These are phyloP conservation scores for Aspergillus sp. DNA, from an alignment of 2,329 filamentous ascomycete species.

Conservation along the genomic window DNA sequence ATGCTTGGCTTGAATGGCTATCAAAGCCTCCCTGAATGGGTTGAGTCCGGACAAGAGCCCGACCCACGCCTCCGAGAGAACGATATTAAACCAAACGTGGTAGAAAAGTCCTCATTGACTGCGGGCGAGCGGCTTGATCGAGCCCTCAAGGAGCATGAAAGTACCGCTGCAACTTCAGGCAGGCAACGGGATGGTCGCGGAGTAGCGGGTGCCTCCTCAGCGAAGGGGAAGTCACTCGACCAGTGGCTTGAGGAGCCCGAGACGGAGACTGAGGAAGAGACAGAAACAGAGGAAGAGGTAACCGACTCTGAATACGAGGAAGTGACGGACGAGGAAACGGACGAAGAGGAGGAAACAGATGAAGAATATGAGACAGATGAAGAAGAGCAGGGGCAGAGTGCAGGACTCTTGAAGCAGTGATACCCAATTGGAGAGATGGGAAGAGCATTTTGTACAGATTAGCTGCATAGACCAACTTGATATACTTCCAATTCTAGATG, in stretches of 20 bases:
- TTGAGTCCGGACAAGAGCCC: conserved; percentile 76
- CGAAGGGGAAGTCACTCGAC: conserved; percentile 77
- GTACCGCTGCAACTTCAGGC: conserved; percentile 24
- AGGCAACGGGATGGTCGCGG: conserved; percentile 19
- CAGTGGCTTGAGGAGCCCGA: conserved; percentile 78
- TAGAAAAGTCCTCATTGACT: conserved; percentile 34
- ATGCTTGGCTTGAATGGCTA: conserved; percentile 77
- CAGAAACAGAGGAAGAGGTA: conserved; percentile 54
- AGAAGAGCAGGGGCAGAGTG: conserved; percentile 47
- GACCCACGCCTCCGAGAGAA: conserved; percentile 71
- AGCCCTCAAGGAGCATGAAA: conserved; percentile 47
- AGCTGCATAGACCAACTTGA: not conserved
- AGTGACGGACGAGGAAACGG: conserved; percentile 51
- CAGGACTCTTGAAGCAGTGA: conserved; percentile 4
- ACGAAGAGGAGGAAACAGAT: conserved; percentile 48
- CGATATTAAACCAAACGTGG: conserved; percentile 44
- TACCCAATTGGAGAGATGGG: not conserved
- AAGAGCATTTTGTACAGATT: not conserved
- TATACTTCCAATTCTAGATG: not conserved
- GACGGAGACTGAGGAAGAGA: conserved; percentile 55
- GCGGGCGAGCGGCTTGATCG: conserved; percentile 48
- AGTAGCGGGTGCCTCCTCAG: conserved; percentile 24
- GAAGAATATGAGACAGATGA: conserved; percentile 40
- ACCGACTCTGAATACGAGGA: conserved; percentile 56
- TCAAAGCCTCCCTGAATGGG: conserved; percentile 79